These are phyloP conservation scores for Tulasnella sp. DNA, from an alignment of 768 basidiomycete species.

Conservation along the genomic window DNA sequence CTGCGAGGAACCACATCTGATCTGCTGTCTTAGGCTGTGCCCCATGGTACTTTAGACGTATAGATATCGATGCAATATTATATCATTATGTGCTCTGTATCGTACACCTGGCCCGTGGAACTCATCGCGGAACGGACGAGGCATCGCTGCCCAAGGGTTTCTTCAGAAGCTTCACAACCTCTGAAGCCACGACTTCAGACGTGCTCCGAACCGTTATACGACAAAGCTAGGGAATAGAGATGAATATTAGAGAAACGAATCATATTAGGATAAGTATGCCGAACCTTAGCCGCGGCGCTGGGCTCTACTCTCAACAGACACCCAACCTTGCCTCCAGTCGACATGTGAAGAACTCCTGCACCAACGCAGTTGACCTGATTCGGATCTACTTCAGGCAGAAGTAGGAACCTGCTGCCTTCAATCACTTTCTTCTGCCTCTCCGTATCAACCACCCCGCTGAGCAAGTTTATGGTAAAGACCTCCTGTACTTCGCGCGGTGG, in stretches of 20 bases:
- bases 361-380: slow-evolving; percentile 91
- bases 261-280: slow-evolving; percentile 33
- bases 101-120: slow-evolving; percentile 1
- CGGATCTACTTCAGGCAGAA: slow-evolving; percentile 83
- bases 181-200: slow-evolving; percentile 79
- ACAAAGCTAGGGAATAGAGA: slow-evolving; percentile 59
- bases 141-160: slow-evolving; percentile 35
- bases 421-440: slow-evolving; percentile 71
- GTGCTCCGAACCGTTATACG: slow-evolving; percentile 92
- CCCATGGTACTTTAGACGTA: not conserved
- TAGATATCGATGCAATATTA: not conserved
- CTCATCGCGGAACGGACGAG: slow-evolving; percentile 12
- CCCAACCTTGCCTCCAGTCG: slow-evolving; percentile 89
- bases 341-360: slow-evolving; percentile 94
- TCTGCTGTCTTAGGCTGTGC: not conserved
- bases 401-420: slow-evolving; percentile 67
- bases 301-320: slow-evolving; percentile 91
- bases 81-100: slow-evolving; percentile 11
- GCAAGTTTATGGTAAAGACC: slow-evolving; percentile 77
- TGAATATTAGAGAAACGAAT: not conserved
- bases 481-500: slow-evolving; percentile 86
- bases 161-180: slow-evolving; percentile 57
- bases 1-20: not conserved
- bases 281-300: slow-evolving; percentile 90
- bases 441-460: slow-evolving; percentile 69